Base-by-base conservation (phyloP, 2,329 filamentous ascomycete genomes). In the Cladophialophora yegresii region DNA sequence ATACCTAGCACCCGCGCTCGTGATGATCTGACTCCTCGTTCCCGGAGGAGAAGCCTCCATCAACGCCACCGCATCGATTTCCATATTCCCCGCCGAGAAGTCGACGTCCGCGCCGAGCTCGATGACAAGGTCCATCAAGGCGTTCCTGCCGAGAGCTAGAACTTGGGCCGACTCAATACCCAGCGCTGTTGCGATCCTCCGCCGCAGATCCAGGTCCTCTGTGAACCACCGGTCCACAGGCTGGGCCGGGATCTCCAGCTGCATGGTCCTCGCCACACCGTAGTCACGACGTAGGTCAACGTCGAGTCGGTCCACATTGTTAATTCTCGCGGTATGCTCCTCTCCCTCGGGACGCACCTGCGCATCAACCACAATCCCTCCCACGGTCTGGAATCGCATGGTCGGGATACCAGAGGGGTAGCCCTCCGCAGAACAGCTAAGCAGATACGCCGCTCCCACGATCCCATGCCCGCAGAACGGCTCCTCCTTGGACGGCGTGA, bases 401-500 rank as follows among this genome's bases (percentile, higher is more conserved):
- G 30, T 22, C 33, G 20, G 13, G 20, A 30, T n/a, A n/a, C n/a
- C 4, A 9, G 16, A 13, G 12, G 10, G 12, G 1, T 6, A 16
- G n/a, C 23, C 26, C 23, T 12, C 40, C 12, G 36, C 23, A 20
- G 28, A 16, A 7, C 33, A 16, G 51, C 32, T 26, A 47, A 47
- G 43, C 43, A 47, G 2, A 47, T 57, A 32, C 26, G 53, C 51
- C 9, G 60, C 60, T 23, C 23, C 60, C 40, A 62, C 30, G 13
- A 62, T 45, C 9, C 60, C 60, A 49, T 62, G 60, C 13, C 60
- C 60, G 40, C 60, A 62, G 45, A 62, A 57, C 5, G 40, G 26
- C 53, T 62, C 60, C 23, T 62, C 60, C 13, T 47, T 51, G 30
- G 33, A 56, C 43, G 43, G 60, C 8, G 60, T 62, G 54, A 62